phyloP scores from a whole-genome alignment of 1,284 basidiomycete genomes.

The Irpex lacteus region DNA sequence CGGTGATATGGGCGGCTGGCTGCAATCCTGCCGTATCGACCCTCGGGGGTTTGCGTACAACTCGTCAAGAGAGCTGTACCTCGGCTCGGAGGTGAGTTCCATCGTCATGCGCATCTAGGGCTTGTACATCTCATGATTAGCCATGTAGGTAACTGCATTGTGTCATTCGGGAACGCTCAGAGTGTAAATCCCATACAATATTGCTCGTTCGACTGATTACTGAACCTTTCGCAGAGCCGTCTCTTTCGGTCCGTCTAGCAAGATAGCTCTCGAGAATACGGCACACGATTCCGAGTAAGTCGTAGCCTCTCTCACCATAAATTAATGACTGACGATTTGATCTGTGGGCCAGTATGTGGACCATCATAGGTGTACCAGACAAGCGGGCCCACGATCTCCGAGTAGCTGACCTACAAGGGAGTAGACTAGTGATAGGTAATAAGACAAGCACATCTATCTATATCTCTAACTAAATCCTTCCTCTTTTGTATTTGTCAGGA shows the following conservation, averaged over 20 bases:
- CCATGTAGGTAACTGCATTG: conserved; percentile 21
- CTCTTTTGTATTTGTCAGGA: not conserved
- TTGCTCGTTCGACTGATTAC: no score
- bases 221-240: conserved; percentile 39
- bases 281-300: conserved; percentile 35
- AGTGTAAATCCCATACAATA: conserved; percentile 15
- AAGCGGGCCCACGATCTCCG: conserved; percentile 47
- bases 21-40: conserved; percentile 20
- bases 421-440: conserved; percentile 54
- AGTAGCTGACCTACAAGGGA: conserved; percentile 46
- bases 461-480: not conserved
- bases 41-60: conserved; percentile 7
- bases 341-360: conserved; percentile 11
- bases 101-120: not conserved
- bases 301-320: not conserved
- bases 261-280: conserved; percentile 45
- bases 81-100: conserved; percentile 21
- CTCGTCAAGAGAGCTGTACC: conserved; percentile 17
- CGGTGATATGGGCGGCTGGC: conserved; percentile 25
- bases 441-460: not conserved
- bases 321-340: not conserved
- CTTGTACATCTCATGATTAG: not conserved
- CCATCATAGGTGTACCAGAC: conserved; percentile 12
- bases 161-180: conserved; percentile 18
- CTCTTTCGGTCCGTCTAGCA: conserved; percentile 47